Percentiles rank a stretch among this genome's conserved stretches.
These are phyloP conservation scores for Leishmania tropica DNA, from an alignment of 208 protist genomes.

Conservation along the genomic window DNA sequence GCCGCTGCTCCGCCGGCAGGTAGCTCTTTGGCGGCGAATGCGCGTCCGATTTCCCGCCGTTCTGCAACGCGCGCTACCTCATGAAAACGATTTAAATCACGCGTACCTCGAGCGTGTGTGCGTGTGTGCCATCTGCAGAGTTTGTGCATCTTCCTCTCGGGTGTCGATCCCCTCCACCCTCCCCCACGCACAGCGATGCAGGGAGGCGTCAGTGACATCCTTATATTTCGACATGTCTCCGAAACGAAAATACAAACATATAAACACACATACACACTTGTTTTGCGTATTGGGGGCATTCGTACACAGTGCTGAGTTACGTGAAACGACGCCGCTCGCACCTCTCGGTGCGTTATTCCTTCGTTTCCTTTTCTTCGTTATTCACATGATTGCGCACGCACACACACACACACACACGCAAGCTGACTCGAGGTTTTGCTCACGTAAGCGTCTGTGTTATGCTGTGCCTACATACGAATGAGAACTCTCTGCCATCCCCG, in stretches of 20 bases:
- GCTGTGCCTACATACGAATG: not conserved
- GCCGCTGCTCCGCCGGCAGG: not conserved
- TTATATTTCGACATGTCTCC: no score
- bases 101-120: not conserved
- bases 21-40: slow-evolving; percentile 10
- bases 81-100: not conserved
- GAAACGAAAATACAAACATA: no score
- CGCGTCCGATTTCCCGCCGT: slow-evolving; percentile 33
- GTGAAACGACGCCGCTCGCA: no score
- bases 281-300: no score
- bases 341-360: not conserved
- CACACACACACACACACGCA: not conserved
- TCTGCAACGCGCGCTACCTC: slow-evolving; percentile 7
- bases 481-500: not conserved
- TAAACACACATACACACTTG: no score
- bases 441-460: not conserved
- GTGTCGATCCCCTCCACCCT: not conserved
- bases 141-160: not conserved
- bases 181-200: not conserved
- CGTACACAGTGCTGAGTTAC: no score
- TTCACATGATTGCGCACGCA: not conserved
- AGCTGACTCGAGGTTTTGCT: not conserved
- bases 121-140: not conserved
- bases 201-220: not conserved
- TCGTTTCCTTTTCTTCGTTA: slow-evolving; percentile 5